Evolutionary conservation across 2,329 filamentous ascomycete species (phyloP).

Genomic region (Nemania serpens): DNA sequence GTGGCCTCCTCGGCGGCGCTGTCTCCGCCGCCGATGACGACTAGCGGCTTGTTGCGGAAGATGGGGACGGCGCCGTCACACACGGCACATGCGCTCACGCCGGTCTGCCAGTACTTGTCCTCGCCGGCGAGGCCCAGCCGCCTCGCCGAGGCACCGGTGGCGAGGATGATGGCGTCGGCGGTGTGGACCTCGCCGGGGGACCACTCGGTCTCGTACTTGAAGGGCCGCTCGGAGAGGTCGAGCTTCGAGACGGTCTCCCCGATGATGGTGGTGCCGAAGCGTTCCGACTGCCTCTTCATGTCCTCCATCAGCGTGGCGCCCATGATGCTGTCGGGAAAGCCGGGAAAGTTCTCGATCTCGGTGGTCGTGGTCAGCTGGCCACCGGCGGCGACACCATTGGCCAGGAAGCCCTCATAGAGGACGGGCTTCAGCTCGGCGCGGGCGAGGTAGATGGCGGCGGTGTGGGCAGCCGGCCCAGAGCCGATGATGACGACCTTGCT

Average conservation of each 20-base stretch:
- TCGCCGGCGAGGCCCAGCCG: constrained; percentile 84
- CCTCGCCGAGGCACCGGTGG: constrained; percentile 90
- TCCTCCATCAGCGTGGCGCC: constrained; percentile 90
- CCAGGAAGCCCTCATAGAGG: constrained; percentile 97
- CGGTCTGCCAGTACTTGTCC: constrained; percentile 96
- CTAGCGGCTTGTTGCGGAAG: constrained; percentile 93
- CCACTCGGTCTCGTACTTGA: constrained; percentile 94
- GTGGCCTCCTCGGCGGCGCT: constrained; percentile 96
- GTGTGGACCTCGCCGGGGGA: constrained; percentile 82
- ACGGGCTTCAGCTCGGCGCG: constrained; percentile 94
- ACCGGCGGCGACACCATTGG: constrained; percentile 93
- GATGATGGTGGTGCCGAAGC: constrained; percentile 91
- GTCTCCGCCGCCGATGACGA: constrained; percentile 96
- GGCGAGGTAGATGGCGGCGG: constrained; percentile 93
- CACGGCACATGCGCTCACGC: constrained; percentile 94
- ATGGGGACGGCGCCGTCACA: constrained; percentile 97
- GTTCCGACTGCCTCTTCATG: constrained; percentile 89
- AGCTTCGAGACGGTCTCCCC: constrained; percentile 90
- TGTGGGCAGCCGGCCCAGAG: constrained; percentile 97
- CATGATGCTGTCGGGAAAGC: constrained; percentile 88
- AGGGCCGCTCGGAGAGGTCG: constrained; percentile 82
- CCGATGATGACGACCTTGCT: constrained; percentile 91
- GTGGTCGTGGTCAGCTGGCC: constrained; percentile 98
- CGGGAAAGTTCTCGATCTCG: constrained; percentile 97
- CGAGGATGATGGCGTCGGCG: constrained; percentile 89